Evolutionary conservation across 352 stramenopile genomes (phyloP).

Genomic region (Plasmopara viticola): DNA sequence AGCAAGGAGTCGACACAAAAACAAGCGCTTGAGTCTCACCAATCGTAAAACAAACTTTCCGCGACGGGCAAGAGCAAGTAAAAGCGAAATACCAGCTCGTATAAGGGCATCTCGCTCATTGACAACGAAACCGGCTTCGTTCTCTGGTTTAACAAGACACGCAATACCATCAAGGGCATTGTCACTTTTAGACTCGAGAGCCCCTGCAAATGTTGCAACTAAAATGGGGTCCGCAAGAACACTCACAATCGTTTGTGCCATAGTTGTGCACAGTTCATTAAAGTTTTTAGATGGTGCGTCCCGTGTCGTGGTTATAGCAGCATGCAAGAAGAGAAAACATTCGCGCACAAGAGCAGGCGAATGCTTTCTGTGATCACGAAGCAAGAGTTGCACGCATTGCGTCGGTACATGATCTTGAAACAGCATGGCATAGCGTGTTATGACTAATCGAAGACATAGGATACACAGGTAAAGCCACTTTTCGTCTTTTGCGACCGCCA

Average conservation of each 20-base stretch:
- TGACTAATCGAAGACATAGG: conserved; percentile 58
- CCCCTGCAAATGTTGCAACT: conserved; percentile 40
- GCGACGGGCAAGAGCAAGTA: conserved; percentile 62
- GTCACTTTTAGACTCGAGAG: conserved; percentile 19
- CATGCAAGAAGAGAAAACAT: conserved; percentile 70
- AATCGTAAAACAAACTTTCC: conserved; percentile 64
- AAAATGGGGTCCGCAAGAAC: conserved; percentile 56
- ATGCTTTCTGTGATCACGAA: conserved; percentile 58
- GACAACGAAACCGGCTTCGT: conserved; percentile 50
- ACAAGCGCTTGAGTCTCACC: conserved; percentile 59
- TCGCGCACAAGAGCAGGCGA: conserved; percentile 58
- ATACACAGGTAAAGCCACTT: conserved; percentile 53
- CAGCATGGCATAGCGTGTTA: conserved; percentile 72
- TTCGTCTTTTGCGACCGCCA: conserved; percentile 58
- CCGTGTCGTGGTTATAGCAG: conserved; percentile 59
- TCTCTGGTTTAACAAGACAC: conserved; percentile 37
- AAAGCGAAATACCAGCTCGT: conserved; percentile 54
- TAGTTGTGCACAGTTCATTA: conserved; percentile 40
- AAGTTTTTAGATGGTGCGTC: conserved; percentile 60
- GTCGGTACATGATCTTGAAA: conserved; percentile 72
- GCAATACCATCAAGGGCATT: conserved; percentile 21
- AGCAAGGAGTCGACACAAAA: conserved; percentile 63
- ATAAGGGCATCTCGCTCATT: conserved; percentile 65
- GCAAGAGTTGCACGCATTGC: conserved; percentile 30
- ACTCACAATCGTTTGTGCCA: conserved; percentile 45